Evolutionary conservation across 2,329 filamentous ascomycete species (phyloP).

Genomic region (Didymellaceae sp.): DNA sequence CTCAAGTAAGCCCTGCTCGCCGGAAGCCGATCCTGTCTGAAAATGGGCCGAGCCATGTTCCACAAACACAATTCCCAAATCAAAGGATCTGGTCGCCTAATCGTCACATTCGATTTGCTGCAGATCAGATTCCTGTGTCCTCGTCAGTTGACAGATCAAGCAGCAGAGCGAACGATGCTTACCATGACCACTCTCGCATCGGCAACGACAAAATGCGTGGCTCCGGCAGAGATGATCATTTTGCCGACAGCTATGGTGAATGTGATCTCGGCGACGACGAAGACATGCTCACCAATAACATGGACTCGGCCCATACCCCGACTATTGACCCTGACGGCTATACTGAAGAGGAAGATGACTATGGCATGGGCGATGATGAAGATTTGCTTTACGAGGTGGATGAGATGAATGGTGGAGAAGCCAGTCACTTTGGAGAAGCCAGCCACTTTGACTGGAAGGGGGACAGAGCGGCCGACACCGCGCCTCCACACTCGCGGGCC

Average conservation of each 20-base stretch:
- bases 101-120: constrained; percentile 36
- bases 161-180: constrained; percentile 23
- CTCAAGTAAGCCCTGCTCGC: constrained; percentile 35
- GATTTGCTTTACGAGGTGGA: constrained; percentile 51
- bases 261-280: constrained; percentile 38
- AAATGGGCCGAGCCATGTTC: constrained; percentile 25
- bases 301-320: constrained; percentile 24
- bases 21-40: constrained; percentile 19
- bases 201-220: too few species aligned
- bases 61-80: constrained; percentile 41
- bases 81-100: constrained; percentile 37
- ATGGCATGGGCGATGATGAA: constrained; percentile 37
- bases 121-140: constrained; percentile 23
- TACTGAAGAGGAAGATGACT: constrained; percentile 37
- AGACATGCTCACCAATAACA: constrained; percentile 28
- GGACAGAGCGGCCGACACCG: constrained; percentile 25
- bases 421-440: too few species aligned
- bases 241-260: constrained; percentile 32
- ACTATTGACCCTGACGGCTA: background rate
- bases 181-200: constrained; percentile 22
- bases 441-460: constrained; percentile 39
- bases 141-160: constrained; percentile 5
- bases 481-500: constrained; percentile 22
- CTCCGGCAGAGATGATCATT: too few species aligned
- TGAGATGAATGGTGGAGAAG: constrained; percentile 50